These are phyloP conservation scores for Candida labiduridarum DNA, from an alignment of 1,139 yeast species.

Conservation along the genomic window DNA sequence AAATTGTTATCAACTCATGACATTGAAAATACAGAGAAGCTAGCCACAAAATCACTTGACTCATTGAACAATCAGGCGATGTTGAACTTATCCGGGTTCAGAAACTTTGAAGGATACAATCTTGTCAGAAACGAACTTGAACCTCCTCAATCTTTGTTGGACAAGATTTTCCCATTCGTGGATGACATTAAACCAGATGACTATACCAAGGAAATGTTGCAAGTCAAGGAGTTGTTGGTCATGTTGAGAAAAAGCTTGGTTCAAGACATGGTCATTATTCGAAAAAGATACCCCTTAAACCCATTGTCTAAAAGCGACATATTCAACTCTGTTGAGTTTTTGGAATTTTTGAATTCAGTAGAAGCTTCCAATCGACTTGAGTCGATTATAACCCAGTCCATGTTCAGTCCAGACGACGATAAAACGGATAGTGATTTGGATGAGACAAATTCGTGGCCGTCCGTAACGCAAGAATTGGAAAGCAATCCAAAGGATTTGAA, in stretches of 20 bases:
- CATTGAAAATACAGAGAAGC: conserved; percentile 16
- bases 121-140: conserved; percentile 25
- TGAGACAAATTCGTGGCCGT: conserved; percentile 12
- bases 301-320: conserved; percentile 31
- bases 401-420: conserved; percentile 11
- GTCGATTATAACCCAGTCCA: conserved; percentile 11
- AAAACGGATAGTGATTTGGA: conserved; percentile 12
- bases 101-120: conserved; percentile 20
- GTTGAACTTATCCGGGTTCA: conserved; percentile 30
- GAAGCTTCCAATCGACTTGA: conserved; percentile 16
- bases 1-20: conserved; percentile 24
- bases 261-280: conserved; percentile 38
- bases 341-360: conserved; percentile 21
- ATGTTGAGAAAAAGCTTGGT: conserved; percentile 28
- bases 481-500: conserved; percentile 12
- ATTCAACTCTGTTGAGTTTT: conserved; percentile 26
- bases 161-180: conserved; percentile 35
- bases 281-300: conserved; percentile 27
- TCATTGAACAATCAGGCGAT: conserved; percentile 20
- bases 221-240: conserved; percentile 23
- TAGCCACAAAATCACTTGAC: conserved; percentile 16
- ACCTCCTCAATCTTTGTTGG: conserved; percentile 30
- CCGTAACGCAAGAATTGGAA: conserved; percentile 6
- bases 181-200: conserved; percentile 4
- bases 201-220: conserved; percentile 15